Base-by-base conservation (phyloP, 2,329 filamentous ascomycete species). In the Colletotrichum siamense region DNA sequence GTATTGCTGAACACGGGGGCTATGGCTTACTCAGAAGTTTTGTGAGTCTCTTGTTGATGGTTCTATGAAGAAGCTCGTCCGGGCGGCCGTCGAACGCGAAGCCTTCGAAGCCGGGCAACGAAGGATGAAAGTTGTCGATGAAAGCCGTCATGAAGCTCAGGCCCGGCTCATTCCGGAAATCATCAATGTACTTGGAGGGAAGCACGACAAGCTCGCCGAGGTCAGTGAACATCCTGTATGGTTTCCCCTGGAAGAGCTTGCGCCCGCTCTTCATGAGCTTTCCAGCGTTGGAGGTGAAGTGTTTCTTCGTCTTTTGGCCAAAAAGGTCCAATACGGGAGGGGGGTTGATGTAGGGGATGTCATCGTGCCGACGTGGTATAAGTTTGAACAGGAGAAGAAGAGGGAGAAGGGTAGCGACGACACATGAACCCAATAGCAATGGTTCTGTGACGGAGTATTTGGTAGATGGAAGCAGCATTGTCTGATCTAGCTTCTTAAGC, bases 11-110 rank as follows among this genome's bases (percentile, higher is more conserved):
- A 59, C 5, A 4, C 4, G 9, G 24, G 66, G 62, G 16, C 0
- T 24, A 16, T 0, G 13, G 6, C 55, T 28, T 28, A 59, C 55
- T 59, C 12, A 59, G 55, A 18, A 71, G 66, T 34, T 55, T 59
- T 6, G 55, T 59, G 13, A 59, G 55, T 28, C 55, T 59, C 15
- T 59, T 59, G 12, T 59, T 24, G 24, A 59, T 59, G 6, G 66
- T 32, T 24, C 55, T 69, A 24, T 57, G 44, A 22, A 32, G 26
- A 24, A 61, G 68, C 52, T 7, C 78, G 8, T 77, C 74, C 26
- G 79, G 79, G 49, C 81, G 87, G 10, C 59, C 36, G 59, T 59
- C 67, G 8, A 65, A n/a, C 3, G n/a, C 24, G 32, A 74, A 78
- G n/a, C 72, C 71, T 28, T 78, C 72, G 24, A 78, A 78, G 7